Evolutionary conservation across 2,329 filamentous ascomycete genomes (phyloP), one percentile per base, ranked within the genome.

Genomic region (Colletotrichum tanaceti): DNA sequence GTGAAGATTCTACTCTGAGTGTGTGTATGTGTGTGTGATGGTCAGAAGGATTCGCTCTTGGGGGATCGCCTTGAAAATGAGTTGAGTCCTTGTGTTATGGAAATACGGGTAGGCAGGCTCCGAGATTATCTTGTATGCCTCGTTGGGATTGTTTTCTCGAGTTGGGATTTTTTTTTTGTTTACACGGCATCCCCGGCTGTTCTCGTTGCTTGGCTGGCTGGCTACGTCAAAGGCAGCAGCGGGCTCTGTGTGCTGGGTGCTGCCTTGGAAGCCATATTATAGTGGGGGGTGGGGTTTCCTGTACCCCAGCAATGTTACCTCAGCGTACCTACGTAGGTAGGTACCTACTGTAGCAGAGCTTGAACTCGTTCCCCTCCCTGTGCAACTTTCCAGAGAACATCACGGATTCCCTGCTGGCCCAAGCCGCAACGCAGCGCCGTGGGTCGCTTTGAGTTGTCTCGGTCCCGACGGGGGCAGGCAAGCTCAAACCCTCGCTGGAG

Each of bases 91-190:
- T 9, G 44, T 59, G 50, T 35, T 35, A 28, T 28, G 18, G 13
- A 46, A 38, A 4, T 39, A 20, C 5, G 14, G 13, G 32, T 39
- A 20, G 13, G 32, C 39, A 20, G 20, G 32, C 38, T 39, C 20
- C 22, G 35, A 24, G 35, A 32, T 64, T 58, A 39, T 39, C 18
- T 35, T 58, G 35, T 41, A 32, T 63, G 20, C 28, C 18, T 63
- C 38, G 4, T 47, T 61, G 60, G 47, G 65, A 28, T 39, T 35
- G 39, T 35, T 64, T 68, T 60, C 53, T 68, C 3, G 7, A 35
- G 32, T 35, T 10, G 32, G 32, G 65, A 53, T 68, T 68, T 67
- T 68, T 61, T 68, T 68, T 67, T 68, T 49, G 47, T 68, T 64
- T 68, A 64, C 60, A 64, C 65, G 65, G 65, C 20, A 68, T 49